A percentile compares a stretch with the other conserved stretches of the same genome.
Conservation (phyloP, 225 moss, liverwort and hornwort genomes). For the Lunularia cruciata region DNA sequence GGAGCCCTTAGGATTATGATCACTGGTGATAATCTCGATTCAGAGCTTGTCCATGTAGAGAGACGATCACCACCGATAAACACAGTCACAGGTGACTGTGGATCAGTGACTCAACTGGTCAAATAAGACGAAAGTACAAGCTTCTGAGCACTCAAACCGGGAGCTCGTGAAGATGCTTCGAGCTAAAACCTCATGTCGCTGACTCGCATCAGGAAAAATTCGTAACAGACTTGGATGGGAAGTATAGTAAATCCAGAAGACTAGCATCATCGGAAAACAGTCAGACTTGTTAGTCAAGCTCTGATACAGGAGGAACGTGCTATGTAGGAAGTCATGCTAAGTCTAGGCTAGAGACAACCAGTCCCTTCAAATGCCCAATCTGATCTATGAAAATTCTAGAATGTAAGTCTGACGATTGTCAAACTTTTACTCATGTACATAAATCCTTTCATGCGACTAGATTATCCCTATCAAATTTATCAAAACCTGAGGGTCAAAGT, state of each 20-base stretch:
- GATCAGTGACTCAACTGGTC: not conserved
- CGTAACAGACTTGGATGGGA: slow-evolving; percentile 9
- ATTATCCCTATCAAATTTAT: not conserved
- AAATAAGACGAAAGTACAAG: not conserved
- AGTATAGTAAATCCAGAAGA: not conserved
- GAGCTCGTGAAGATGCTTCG: not conserved
- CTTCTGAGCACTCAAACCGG: not conserved
- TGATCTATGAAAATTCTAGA: not conserved
- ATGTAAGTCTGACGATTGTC: not conserved
- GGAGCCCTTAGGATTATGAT: not conserved
- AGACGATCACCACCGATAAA: not conserved
- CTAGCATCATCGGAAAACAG: not conserved
- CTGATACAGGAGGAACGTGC: not conserved
- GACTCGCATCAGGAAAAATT: not conserved
- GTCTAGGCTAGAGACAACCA: slow-evolving; percentile 3
- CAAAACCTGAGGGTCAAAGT: not conserved
- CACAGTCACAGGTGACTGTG: not conserved
- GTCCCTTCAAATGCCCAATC: not conserved
- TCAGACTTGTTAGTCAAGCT: not conserved
- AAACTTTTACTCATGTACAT: slow-evolving; percentile 2
- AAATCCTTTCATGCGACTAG: slow-evolving; percentile 2
- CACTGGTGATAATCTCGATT: not conserved
- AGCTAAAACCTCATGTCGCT: not conserved
- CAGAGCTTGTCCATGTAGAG: not conserved
- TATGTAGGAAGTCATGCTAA: not conserved